Base-by-base conservation (phyloP, 1,284 basidiomycete genomes). In the Marasmius tenuissimus region DNA sequence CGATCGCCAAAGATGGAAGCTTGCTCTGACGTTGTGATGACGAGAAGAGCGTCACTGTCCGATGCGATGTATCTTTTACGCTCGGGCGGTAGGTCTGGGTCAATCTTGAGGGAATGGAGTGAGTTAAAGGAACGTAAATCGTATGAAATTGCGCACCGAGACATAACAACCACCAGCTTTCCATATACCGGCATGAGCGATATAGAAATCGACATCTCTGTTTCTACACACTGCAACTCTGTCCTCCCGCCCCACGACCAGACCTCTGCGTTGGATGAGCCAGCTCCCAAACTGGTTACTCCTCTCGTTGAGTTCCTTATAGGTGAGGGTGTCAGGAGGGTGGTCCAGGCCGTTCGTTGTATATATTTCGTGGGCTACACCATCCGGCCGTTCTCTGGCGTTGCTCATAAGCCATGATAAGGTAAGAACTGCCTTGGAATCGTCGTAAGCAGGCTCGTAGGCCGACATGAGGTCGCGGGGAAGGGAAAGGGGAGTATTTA, bases 161-260 rank as follows among this genome's bases (percentile, higher is more conserved):
- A 84, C 83, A 68, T 85, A 85, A 58, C 83, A 84, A 42, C 78
- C 82, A 42, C 84, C 83, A 39, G 82, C 78, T 53, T 79, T 81
- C 61, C 83, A 74, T 39, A 84, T 76, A 9, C 79, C 83, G 51
- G 82, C 74, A 62, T 82, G 73, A 9, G 77, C 74, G 22, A 78
- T 67, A 53, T 84, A 79, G 63, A 82, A 85, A 57, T 73, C 63
- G 22, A 78, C 65, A 53, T 81, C 73, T 18, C 83, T 76, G 56
- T 75, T 68, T 72, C 82, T 77, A 61, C 81, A 85, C 53, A 85
- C 71, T n/a, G 80, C 80, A 3, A 85, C 78, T 12, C 77, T 75
- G 52, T 81, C 78, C 61, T 80, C 80, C 12, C n/a, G 1, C 34
- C n/a, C 52, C 9, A 14, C 33, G n/a, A 62, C 68, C 53, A 73